Evolutionary conservation across 139 green algal genomes (phyloP).

Genomic region (Micromonas pusilla): DNA sequence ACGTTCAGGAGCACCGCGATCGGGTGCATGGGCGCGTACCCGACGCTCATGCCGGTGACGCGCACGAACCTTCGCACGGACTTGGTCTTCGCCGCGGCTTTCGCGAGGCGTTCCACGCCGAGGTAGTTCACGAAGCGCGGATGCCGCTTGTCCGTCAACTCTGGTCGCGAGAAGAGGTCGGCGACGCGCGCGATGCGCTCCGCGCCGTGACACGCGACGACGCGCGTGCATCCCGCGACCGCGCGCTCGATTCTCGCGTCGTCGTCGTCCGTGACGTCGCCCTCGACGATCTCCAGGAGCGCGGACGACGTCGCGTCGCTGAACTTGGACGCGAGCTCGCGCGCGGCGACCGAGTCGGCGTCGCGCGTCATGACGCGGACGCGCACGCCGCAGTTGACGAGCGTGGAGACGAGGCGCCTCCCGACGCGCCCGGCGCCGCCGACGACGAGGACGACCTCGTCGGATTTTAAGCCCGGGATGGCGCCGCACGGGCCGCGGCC

Average conservation of each 20-base stretch:
- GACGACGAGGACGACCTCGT: slow-evolving; percentile 9
- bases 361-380: slow-evolving; percentile 2
- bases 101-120: neutral
- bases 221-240: neutral
- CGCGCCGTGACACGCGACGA: slow-evolving; percentile 16
- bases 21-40: slow-evolving; percentile 14
- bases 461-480: neutral
- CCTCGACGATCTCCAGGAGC: neutral
- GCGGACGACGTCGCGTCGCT: neutral
- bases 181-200: neutral
- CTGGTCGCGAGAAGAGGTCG: neutral
- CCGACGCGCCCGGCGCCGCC: slow-evolving; percentile 8
- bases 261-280: slow-evolving; percentile 4
- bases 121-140: slow-evolving; percentile 16
- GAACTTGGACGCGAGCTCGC: neutral
- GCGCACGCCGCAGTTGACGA: neutral
- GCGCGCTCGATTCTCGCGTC: neutral
- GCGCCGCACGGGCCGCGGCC: too few species aligned
- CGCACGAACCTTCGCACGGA: slow-evolving; percentile 2
- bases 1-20: slow-evolving; percentile 22
- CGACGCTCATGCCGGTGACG: slow-evolving; percentile 20
- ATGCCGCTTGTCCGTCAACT: neutral
- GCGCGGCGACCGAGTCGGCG: neutral
- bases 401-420: neutral
- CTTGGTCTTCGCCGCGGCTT: neutral